Evolutionary conservation across 139 green algal genomes (phyloP).

Genomic region (Edaphochlamys debaryana): DNA sequence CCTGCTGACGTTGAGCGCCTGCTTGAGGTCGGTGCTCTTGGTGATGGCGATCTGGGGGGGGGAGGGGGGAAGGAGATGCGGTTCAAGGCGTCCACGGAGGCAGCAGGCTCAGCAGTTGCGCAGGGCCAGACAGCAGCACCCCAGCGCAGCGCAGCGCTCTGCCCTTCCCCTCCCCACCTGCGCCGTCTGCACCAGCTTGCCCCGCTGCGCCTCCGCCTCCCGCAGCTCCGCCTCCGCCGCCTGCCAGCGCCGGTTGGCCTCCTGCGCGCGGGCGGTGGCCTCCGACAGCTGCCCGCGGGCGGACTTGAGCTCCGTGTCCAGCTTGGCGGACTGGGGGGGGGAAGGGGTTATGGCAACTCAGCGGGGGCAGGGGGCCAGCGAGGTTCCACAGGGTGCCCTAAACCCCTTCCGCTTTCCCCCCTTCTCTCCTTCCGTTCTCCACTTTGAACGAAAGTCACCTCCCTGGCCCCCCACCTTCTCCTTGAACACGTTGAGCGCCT

Average conservation of each 20-base stretch:
- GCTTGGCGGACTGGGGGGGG: slow-evolving; percentile 20
- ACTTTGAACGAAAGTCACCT: no score
- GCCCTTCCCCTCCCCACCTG: background rate
- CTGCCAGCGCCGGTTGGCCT: slow-evolving; percentile 34
- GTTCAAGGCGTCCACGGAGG: no score
- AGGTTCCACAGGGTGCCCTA: no score
- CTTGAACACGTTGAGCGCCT: slow-evolving; percentile 44
- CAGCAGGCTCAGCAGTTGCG: no score
- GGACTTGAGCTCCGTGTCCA: slow-evolving; percentile 13
- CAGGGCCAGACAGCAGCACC: no score
- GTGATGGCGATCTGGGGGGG: slow-evolving; percentile 17
- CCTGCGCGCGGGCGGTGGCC: slow-evolving; percentile 30
- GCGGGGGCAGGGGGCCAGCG: background rate
- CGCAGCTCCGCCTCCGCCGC: slow-evolving; percentile 29
- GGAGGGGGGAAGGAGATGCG: no score
- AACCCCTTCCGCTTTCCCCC: background rate
- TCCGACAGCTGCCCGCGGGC: slow-evolving; percentile 4
- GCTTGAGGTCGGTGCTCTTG: slow-evolving; percentile 29
- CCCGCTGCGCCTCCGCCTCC: slow-evolving; percentile 14
- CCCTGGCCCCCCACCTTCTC: slow-evolving; percentile 43
- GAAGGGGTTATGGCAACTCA: no score
- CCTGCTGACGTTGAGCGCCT: slow-evolving; percentile 30
- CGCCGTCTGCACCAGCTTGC: slow-evolving; percentile 19
- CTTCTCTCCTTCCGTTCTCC: background rate
- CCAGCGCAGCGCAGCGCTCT: no score